phyloP scores from a whole-genome alignment of 2,329 filamentous ascomycete genomes.

The Fusarium floridanum region DNA sequence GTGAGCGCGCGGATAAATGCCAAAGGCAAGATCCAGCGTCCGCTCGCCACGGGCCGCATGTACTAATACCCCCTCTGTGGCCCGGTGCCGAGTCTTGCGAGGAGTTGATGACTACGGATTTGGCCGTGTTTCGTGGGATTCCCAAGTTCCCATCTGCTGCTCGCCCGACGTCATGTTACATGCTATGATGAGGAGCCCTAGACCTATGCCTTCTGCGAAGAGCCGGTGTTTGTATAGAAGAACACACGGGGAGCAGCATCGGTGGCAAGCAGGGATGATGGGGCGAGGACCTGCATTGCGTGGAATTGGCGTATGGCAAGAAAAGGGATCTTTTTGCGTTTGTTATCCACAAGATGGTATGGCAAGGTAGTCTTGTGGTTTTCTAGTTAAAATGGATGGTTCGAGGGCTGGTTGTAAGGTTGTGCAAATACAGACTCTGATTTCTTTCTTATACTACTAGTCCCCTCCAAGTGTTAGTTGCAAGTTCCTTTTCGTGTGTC shows the following conservation, averaged over 20 bases:
- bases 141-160: conserved; percentile 35
- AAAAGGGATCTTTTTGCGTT: conserved; percentile 42
- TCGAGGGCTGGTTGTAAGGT: conserved; percentile 36
- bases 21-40: conserved; percentile 22
- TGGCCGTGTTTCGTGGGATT: conserved; percentile 21
- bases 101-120: conserved; percentile 26
- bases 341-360: conserved; percentile 26
- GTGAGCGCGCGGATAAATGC: conserved; percentile 60
- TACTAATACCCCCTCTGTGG: conserved; percentile 43
- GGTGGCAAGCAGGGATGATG: conserved; percentile 59
- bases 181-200: conserved; percentile 59
- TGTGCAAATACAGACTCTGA: conserved; percentile 40
- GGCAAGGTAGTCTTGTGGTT: conserved; percentile 10
- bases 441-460: conserved; percentile 10
- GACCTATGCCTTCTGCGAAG: conserved; percentile 57
- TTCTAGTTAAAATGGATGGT: conserved; percentile 26
- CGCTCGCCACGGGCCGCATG: conserved; percentile 30
- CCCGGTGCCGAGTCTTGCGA: conserved; percentile 21
- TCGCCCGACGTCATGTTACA: conserved; percentile 47
- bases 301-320: conserved; percentile 61
- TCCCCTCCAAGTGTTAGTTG: not conserved
- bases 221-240: conserved; percentile 27
- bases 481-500: not conserved
- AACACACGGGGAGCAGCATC: conserved; percentile 32
- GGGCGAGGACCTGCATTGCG: conserved; percentile 64